phyloP scores from a whole-genome alignment of 2,329 filamentous ascomycete species.

The Hansfordia pulvinata region DNA sequence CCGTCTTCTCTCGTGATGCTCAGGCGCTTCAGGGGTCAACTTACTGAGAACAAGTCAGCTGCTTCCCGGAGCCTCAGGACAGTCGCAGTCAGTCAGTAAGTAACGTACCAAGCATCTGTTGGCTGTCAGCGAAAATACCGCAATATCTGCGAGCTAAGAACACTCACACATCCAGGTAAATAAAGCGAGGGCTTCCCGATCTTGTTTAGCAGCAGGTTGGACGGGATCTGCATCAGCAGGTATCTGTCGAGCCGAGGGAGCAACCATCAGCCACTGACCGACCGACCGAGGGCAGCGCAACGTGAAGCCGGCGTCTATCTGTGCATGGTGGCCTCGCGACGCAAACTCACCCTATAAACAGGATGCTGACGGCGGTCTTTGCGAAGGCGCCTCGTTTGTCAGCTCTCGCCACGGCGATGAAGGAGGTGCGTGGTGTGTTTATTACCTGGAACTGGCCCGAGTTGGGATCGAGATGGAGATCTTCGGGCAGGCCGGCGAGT shows the following conservation, averaged over 20 bases:
- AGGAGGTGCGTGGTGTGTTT: neutral
- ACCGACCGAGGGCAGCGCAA: neutral
- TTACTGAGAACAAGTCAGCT: too few relatives aligned
- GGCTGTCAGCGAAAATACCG: too few relatives aligned
- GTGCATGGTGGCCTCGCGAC: too few relatives aligned
- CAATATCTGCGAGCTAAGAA: neutral
- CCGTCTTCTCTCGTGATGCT: too few relatives aligned
- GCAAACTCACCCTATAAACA: constrained; percentile 30
- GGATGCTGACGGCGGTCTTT: constrained; percentile 32
- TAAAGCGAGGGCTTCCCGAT: constrained; percentile 33
- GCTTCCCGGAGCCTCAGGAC: too few relatives aligned
- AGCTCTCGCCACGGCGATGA: constrained; percentile 2
- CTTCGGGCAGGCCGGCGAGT: constrained; percentile 29
- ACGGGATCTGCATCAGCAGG: constrained; percentile 35
- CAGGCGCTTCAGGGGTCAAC: too few relatives aligned
- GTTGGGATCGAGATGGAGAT: constrained; percentile 16
- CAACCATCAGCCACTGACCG: constrained; percentile 2
- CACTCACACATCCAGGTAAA: constrained; percentile 27
- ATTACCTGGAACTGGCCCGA: constrained; percentile 21
- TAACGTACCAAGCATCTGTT: too few relatives aligned
- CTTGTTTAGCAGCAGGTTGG: constrained; percentile 35
- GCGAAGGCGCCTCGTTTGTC: constrained; percentile 1
- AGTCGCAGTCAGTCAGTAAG: too few relatives aligned
- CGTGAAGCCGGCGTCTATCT: too few relatives aligned
- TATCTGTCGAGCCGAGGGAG: constrained; percentile 17